These are phyloP conservation scores for Yamadazyma atlantica DNA, from an alignment of 1,139 yeast genomes.

Conservation along the genomic window DNA sequence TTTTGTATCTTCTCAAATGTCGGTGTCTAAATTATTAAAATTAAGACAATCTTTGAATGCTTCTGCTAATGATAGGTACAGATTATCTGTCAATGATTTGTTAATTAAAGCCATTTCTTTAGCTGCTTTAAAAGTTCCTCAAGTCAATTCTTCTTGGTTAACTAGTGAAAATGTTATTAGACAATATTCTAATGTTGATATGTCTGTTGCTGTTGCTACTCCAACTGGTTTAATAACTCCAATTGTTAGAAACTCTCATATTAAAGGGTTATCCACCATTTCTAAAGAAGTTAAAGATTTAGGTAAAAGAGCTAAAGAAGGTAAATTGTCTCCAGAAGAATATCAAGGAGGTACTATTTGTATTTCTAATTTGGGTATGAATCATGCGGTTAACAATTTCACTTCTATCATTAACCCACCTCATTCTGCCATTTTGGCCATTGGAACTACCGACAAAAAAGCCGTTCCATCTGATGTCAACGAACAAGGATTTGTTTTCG, in stretches of 20 bases:
- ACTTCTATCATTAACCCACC: constrained; percentile 99
- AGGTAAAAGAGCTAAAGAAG: constrained; percentile 94
- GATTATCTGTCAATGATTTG: constrained; percentile 90
- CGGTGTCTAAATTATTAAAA: constrained; percentile 88
- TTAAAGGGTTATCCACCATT: constrained; percentile 80
- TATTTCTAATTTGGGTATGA: constrained; percentile 98
- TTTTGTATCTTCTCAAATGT: constrained; percentile 82
- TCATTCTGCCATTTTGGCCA: constrained; percentile 89
- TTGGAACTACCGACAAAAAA: constrained; percentile 89
- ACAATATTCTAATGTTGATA: constrained; percentile 89
- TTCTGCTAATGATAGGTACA: constrained; percentile 82
- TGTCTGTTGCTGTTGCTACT: constrained; percentile 97
- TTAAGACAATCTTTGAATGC: constrained; percentile 89
- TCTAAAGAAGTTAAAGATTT: constrained; percentile 85
- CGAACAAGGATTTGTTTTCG: constrained; percentile 90
- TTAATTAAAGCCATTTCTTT: constrained; percentile 91
- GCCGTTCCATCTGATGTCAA: constrained; percentile 91
- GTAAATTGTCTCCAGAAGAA: constrained; percentile 91
- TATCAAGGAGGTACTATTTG: constrained; percentile 99
- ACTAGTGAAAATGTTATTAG: constrained; percentile 88
- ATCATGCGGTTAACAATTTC: constrained; percentile 86
- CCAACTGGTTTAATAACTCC: constrained; percentile 98
- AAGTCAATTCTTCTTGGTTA: constrained; percentile 92
- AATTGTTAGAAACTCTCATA: constrained; percentile 82
- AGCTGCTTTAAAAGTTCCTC: constrained; percentile 90